Percentiles rank a stretch among this genome's conserved stretches.
These are phyloP conservation scores for Pilobolus umbonatus DNA, from an alignment of 192 early-diverging fungal genomes.

Conservation along the genomic window DNA sequence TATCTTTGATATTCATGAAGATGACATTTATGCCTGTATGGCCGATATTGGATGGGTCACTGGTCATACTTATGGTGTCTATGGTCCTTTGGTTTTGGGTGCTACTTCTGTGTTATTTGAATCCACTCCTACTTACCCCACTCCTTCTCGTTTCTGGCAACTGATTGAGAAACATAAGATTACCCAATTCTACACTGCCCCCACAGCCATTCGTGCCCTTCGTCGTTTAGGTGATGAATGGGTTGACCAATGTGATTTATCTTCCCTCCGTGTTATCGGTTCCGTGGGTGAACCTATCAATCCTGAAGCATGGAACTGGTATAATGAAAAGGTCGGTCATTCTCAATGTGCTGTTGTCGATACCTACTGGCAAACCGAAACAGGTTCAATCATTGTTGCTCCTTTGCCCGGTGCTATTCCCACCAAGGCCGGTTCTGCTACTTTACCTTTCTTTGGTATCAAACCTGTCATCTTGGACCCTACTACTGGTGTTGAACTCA, in stretches of 20 bases:
- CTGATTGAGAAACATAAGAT: slow-evolving; percentile 85
- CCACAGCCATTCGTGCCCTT: slow-evolving; percentile 93
- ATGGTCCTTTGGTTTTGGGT: slow-evolving; percentile 85
- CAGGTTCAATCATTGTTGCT: slow-evolving; percentile 89
- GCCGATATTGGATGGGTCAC: slow-evolving; percentile 93
- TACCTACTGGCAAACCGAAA: slow-evolving; percentile 94
- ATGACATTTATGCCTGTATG: slow-evolving; percentile 89
- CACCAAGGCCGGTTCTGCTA: slow-evolving; percentile 94
- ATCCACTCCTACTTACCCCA: slow-evolving; percentile 92
- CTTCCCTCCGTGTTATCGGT: slow-evolving; percentile 85
- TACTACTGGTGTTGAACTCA: slow-evolving; percentile 73
- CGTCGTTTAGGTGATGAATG: slow-evolving; percentile 76
- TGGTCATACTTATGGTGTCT: slow-evolving; percentile 86
- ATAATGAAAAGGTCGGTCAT: slow-evolving; percentile 85
- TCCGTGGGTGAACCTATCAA: slow-evolving; percentile 97
- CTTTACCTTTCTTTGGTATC: slow-evolving; percentile 95
- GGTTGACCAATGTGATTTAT: slow-evolving; percentile 75
- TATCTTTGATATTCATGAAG: slow-evolving; percentile 88
- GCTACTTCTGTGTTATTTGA: slow-evolving; percentile 92
- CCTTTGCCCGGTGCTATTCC: slow-evolving; percentile 84
- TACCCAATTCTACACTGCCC: slow-evolving; percentile 97
- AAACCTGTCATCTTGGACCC: slow-evolving; percentile 83
- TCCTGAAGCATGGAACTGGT: slow-evolving; percentile 97
- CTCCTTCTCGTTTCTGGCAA: slow-evolving; percentile 74
- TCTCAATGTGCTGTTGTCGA: slow-evolving; percentile 86